Evolutionary conservation across 2,329 filamentous ascomycete species (phyloP), one percentile per base, ranked within the genome.

Genomic region (Geoglossum cookeanum): DNA sequence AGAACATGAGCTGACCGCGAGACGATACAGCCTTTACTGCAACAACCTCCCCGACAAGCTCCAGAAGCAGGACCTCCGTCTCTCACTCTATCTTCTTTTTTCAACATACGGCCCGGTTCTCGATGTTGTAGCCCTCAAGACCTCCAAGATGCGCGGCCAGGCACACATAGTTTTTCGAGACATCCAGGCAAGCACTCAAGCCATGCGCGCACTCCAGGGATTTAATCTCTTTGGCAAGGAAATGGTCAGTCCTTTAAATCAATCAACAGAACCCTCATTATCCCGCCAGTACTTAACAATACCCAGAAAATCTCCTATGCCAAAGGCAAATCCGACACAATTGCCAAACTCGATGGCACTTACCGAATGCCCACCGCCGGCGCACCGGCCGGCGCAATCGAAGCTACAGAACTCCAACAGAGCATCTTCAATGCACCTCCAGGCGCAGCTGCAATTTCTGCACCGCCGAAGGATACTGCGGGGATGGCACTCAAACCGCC

Each of bases 101-200:
- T 88, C 89, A 9, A 94, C 89, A 13, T 94, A 95, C 68, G 92
- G 92, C 45, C 82, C 88, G 0, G 85, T 98, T 15, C 79, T 98
- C 59, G 92, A 98, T 68, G 80, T 98, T 22, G 85, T 96, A 54
- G 87, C 87, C 33, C 75, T 96, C 64, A 94, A 89, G 73, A 94
- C 87, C 1, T 77, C 77, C 68, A 88, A 88, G 72, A 96, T 97
- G 90, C 84, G 92, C 55, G 92, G 92, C 2, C 92, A 98, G 71
- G 92, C 92, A 60, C 92, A 97, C 66, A 75, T 98, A 60, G 85
- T 92, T 13, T 97, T 89, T 68, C 80, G 87, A 59, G 91, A 98
- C 68, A 76, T 91, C 37, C 85, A 95, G 63, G 82, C 87, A n/a
- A 88, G 89, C 55, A 95, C 90, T 29, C 88, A 95, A 67, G 92